phyloP scores from a whole-genome alignment of 257 asterid genomes.

The Penstemon barbatus region DNA sequence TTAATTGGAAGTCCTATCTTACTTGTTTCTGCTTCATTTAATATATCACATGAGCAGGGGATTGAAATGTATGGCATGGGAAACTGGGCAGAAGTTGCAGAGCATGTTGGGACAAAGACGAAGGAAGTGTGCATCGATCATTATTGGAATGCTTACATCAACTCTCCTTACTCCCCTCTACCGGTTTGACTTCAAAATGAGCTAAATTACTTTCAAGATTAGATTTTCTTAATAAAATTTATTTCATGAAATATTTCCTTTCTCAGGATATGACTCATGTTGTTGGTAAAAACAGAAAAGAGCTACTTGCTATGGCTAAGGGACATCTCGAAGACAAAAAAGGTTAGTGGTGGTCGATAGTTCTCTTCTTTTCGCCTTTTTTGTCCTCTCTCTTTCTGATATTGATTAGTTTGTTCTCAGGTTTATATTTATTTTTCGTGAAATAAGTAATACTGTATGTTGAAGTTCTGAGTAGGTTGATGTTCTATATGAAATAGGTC shows the following conservation, averaged over 20 bases:
- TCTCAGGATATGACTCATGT: slow-evolving; percentile 81
- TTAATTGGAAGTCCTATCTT: neutral
- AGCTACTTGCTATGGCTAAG: slow-evolving; percentile 83
- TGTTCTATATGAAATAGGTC: neutral
- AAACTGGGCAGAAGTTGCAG: slow-evolving; percentile 89
- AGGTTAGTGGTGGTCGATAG: slow-evolving; percentile 43
- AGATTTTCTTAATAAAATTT: slow-evolving; percentile 11
- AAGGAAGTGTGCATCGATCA: slow-evolving; percentile 79
- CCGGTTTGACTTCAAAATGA: slow-evolving; percentile 51
- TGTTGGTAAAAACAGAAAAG: slow-evolving; percentile 71
- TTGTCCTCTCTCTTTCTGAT: slow-evolving; percentile 19
- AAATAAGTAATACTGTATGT: neutral
- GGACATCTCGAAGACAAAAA: slow-evolving; percentile 64
- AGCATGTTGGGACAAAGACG: slow-evolving; percentile 84
- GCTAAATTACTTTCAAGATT: slow-evolving; percentile 22
- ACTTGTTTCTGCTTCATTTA: slow-evolving; percentile 24
- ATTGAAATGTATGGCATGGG: slow-evolving; percentile 93
- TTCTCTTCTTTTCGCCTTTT: slow-evolving; percentile 5
- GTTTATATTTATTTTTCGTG: slow-evolving; percentile 5
- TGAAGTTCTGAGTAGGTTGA: slow-evolving; percentile 5
- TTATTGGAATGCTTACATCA: slow-evolving; percentile 62
- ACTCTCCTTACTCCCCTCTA: slow-evolving; percentile 86
- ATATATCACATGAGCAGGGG: slow-evolving; percentile 45
- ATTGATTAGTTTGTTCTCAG: slow-evolving; percentile 5
- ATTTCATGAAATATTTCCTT: slow-evolving; percentile 25